These are phyloP conservation scores for Penicillium sp. DNA, from an alignment of 2,329 filamentous ascomycete species.

Conservation along the genomic window DNA sequence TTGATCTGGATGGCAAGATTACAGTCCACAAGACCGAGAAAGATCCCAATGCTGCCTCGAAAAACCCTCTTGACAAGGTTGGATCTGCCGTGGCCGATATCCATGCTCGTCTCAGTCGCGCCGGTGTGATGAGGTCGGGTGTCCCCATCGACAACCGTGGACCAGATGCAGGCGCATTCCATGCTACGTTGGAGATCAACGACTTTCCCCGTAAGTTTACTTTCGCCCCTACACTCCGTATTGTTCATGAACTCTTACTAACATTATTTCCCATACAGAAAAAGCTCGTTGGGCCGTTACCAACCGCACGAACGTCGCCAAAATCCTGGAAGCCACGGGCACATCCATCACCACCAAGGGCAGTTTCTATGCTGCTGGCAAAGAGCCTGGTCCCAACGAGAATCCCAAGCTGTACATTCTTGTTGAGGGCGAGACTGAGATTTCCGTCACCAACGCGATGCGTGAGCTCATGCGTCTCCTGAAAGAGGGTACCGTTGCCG, in stretches of 20 bases:
- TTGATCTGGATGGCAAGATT: constrained; percentile 71
- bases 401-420: constrained; percentile 97
- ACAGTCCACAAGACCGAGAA: constrained; percentile 74
- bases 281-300: constrained; percentile 99
- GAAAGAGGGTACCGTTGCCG: constrained; percentile 87
- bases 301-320: constrained; percentile 96
- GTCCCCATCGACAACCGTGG: constrained; percentile 98
- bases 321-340: constrained; percentile 92
- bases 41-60: constrained; percentile 54
- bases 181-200: constrained; percentile 97
- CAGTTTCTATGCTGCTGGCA: constrained; percentile 82
- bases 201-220: constrained; percentile 78
- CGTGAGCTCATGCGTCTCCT: constrained; percentile 85
- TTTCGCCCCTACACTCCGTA: background rate
- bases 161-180: constrained; percentile 93
- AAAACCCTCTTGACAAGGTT: constrained; percentile 81
- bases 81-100: constrained; percentile 90
- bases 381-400: constrained; percentile 74
- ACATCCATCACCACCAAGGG: constrained; percentile 98
- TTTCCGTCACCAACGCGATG: constrained; percentile 89
- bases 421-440: constrained; percentile 95
- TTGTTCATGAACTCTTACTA: constrained; percentile 16
- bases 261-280: constrained; percentile 53
- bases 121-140: constrained; percentile 85
- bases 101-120: constrained; percentile 85